A percentile compares a stretch with the other conserved stretches of the same genome.
Evolutionary conservation across 306 rosid species (phyloP).

Genomic region (Citrullus colocynthis): DNA sequence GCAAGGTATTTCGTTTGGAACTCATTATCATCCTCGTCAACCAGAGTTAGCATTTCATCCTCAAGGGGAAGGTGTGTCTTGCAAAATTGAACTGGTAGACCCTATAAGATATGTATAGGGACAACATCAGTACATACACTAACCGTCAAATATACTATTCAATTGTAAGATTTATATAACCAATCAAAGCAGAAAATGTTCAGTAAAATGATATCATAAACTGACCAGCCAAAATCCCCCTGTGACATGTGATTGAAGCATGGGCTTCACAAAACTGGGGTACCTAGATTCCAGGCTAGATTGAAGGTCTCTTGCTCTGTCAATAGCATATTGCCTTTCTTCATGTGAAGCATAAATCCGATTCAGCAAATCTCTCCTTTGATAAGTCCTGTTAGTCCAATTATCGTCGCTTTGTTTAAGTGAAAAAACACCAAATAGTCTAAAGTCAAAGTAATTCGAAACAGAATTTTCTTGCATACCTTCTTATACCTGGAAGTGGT

Average conservation of each 20-base stretch:
- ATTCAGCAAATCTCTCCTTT: slow-evolving; percentile 25
- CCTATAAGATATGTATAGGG: slow-evolving; percentile 14
- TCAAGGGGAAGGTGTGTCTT: slow-evolving; percentile 24
- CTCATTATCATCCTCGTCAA: slow-evolving; percentile 32
- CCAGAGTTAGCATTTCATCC: slow-evolving; percentile 23
- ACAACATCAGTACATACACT: neutral
- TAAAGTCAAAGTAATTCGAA: neutral
- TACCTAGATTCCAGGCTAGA: slow-evolving; percentile 21
- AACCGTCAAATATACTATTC: neutral
- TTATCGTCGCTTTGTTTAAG: neutral
- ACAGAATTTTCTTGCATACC: slow-evolving; percentile 10
- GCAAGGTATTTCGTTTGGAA: slow-evolving; percentile 25
- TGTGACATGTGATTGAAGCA: slow-evolving; percentile 43
- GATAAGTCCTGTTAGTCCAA: slow-evolving; percentile 15
- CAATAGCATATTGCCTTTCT: slow-evolving; percentile 24
- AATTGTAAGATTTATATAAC: neutral
- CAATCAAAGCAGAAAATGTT: neutral
- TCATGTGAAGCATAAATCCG: slow-evolving; percentile 34
- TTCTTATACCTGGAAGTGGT: slow-evolving; percentile 19
- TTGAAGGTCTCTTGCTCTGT: slow-evolving; percentile 25
- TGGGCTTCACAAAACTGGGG: slow-evolving; percentile 33
- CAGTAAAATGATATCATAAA: neutral
- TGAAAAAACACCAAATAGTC: neutral
- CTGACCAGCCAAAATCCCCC: slow-evolving; percentile 56
- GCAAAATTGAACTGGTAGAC: slow-evolving; percentile 32